Percentiles rank a stretch among this genome's conserved stretches.
Conservation (phyloP, 345 rosid genomes). For the Lumnitzera littorea region DNA sequence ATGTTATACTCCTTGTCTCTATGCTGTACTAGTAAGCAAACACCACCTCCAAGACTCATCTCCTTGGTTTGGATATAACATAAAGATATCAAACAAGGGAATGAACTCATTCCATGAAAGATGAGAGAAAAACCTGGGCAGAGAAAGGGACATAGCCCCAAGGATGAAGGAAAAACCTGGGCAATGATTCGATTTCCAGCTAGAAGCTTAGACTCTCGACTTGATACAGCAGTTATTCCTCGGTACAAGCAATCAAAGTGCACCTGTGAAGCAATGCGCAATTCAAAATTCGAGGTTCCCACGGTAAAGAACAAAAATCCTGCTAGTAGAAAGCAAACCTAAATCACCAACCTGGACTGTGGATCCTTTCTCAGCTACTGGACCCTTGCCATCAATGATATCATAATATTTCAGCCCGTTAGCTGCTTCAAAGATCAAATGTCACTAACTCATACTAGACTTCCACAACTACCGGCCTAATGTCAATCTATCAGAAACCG, state of each 20-base stretch:
- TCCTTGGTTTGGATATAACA: too few species aligned
- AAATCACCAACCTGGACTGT: conserved; percentile 54
- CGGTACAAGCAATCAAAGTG: conserved; percentile 79
- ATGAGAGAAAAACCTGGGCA: not conserved
- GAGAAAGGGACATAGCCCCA: not conserved
- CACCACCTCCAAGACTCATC: too few species aligned
- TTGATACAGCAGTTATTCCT: conserved; percentile 71
- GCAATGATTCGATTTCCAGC: conserved; percentile 88
- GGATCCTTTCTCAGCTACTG: conserved; percentile 61
- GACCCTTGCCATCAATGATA: conserved; percentile 74
- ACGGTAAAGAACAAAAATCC: not conserved
- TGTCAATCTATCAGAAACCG: not conserved
- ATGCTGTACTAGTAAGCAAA: too few species aligned
- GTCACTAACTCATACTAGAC: not conserved
- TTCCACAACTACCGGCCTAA: not conserved
- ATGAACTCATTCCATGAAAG: too few species aligned
- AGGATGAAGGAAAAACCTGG: conserved; percentile 38
- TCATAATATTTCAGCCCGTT: conserved; percentile 83
- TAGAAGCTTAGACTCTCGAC: conserved; percentile 84
- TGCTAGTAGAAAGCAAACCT: not conserved
- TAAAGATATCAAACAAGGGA: too few species aligned
- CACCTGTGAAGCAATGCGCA: conserved; percentile 33
- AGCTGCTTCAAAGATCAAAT: conserved; percentile 30
- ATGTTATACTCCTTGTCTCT: too few species aligned
- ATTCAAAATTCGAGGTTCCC: not conserved